Base-by-base conservation (phyloP, 2,329 filamentous ascomycete genomes). In the Aspergillus sclerotialis region DNA sequence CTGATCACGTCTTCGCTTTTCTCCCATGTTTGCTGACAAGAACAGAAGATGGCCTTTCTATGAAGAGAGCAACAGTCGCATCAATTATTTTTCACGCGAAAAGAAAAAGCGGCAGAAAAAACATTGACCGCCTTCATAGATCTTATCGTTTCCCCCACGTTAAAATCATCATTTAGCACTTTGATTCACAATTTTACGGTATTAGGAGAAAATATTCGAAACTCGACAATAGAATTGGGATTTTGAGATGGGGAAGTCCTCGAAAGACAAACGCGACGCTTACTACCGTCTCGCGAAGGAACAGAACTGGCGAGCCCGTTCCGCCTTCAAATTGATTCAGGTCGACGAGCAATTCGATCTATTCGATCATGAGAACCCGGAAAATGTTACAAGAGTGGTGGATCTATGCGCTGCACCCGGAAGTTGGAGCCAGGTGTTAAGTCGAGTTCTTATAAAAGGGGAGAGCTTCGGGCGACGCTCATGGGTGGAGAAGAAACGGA, bases 211-310 rank as follows among this genome's bases (percentile, higher is more conserved):
- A 10, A 13, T 28, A 28, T n/a, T n/a, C 12, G 12, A 10, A 27
- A 27, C 7, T 11, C 21, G 25, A n/a, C 5, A 6, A 7, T 12
- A 13, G 9, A 12, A n/a, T 27, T 27, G 7, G 25, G 25, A 13
- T 27, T 28, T 29, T 21, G 33, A 35, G 42, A 94, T 94, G 89
- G 89, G 89, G 1, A 96, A 96, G 61, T 94, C 92, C 1, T 96
- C 90, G 30, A 98, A 98, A 64, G 92, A 98, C 58, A 98, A 98
- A 67, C 84, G 92, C 34, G 92, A 98, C 61, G 89, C 89, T 29
- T 98, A 98, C 67, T 98, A 98, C 57, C 79, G 92, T 35, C 83
- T 98, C 7, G 92, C 92, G 12, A 98, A 98, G 67, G 92, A 98
- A 63, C 92, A 98, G 70, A 93, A 93, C 45, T 98, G 92, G 90